Conservation (phyloP, 345 rosid species). For the Eucalyptus albens region DNA sequence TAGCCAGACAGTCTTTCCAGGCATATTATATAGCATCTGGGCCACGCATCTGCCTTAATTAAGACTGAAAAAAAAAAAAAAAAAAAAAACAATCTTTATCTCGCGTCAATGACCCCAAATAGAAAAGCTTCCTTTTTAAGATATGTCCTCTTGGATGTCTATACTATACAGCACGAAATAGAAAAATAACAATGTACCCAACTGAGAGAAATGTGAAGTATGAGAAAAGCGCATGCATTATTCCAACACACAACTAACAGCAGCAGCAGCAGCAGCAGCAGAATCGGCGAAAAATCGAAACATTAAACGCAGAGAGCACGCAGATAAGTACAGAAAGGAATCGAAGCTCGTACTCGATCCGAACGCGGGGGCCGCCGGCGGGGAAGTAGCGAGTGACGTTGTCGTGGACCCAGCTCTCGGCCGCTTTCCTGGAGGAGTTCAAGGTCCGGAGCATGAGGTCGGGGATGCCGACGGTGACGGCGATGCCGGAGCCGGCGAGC, state of each 20-base stretch:
- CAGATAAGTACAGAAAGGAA: not conserved
- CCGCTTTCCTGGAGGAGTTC: conserved; percentile 68
- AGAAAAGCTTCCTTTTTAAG: not conserved
- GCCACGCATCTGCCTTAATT: not conserved
- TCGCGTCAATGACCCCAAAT: not conserved
- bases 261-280: not conserved
- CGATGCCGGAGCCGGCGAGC: conserved; percentile 62
- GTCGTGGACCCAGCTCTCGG: conserved; percentile 87
- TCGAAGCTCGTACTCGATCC: conserved; percentile 46
- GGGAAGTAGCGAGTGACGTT: conserved; percentile 86
- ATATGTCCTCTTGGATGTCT: not conserved
- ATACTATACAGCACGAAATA: not conserved
- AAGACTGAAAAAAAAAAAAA: not conserved
- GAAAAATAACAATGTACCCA: not conserved
- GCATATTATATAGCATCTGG: not conserved
- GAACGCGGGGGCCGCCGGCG: conserved; percentile 28
- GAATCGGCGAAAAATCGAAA: not conserved
- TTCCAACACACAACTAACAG: not conserved
- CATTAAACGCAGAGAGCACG: not conserved
- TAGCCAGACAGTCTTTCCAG: not conserved
- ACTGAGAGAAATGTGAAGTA: not conserved
- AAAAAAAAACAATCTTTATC: not conserved
- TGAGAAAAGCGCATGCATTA: not conserved
- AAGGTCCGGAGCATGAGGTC: conserved; percentile 48
- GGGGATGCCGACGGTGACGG: conserved; percentile 62